phyloP scores from a whole-genome alignment of 139 green algal genomes.

The Tetradesmus lagerheimii region DNA sequence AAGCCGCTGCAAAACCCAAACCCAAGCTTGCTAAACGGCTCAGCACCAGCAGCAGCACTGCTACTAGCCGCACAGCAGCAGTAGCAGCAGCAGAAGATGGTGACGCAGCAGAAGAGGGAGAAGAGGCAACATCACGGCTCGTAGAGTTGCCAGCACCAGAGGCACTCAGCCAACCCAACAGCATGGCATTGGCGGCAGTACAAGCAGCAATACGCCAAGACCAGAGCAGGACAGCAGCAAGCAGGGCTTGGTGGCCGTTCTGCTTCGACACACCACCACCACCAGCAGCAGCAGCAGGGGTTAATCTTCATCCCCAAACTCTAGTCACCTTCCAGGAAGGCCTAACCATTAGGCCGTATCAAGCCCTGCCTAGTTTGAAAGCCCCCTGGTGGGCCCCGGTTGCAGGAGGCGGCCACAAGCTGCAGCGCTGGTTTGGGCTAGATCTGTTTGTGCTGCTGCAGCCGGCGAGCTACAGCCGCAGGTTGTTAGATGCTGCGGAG shows the following conservation, averaged over 20 bases:
- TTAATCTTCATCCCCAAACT: not conserved
- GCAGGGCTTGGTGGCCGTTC: not conserved
- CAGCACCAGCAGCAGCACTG: not conserved
- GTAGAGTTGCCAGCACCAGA: slow-evolving; percentile 30
- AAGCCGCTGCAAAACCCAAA: no score
- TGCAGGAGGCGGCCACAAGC: slow-evolving; percentile 51
- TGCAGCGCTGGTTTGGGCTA: slow-evolving; percentile 85
- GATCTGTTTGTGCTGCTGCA: slow-evolving; percentile 73
- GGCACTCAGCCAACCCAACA: not conserved
- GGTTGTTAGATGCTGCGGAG: slow-evolving; percentile 78
- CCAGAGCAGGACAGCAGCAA: not conserved
- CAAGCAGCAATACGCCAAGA: slow-evolving; percentile 20
- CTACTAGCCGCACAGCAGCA: slow-evolving; percentile 14
- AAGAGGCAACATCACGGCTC: not conserved
- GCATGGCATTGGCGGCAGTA: slow-evolving; percentile 1
- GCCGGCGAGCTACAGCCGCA: slow-evolving; percentile 76
- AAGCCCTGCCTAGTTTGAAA: not conserved
- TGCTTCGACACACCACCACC: not conserved
- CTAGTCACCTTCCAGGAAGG: not conserved
- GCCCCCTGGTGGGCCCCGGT: slow-evolving; percentile 27
- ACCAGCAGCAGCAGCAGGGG: slow-evolving; percentile 5
- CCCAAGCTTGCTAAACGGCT: not conserved
- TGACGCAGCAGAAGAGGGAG: not conserved
- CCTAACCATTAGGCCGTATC: not conserved
- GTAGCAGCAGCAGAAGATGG: not conserved